Base-by-base conservation (phyloP, 73 alveolate species). In the Symbiodinium pilosum region DNA sequence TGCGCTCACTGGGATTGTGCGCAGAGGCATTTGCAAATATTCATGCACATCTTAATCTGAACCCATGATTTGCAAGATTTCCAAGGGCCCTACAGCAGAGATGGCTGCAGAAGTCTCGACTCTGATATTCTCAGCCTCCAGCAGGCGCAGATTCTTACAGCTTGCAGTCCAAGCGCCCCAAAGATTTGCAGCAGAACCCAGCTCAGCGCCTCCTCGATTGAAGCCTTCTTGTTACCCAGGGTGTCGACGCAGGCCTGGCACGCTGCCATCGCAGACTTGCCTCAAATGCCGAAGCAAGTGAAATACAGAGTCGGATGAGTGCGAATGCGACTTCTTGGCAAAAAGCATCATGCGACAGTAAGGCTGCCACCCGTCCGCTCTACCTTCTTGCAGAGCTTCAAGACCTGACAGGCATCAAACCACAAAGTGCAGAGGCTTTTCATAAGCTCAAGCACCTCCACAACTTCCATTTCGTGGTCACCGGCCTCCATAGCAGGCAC, bases 321-420 rank as follows among this genome's bases (percentile, higher is more conserved):
- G n/a, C n/a, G n/a, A n/a, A n/a, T n/a, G n/a, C n/a, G n/a, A n/a
- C n/a, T n/a, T n/a, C n/a, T n/a, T n/a, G n/a, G n/a, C n/a, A n/a
- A n/a, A n/a, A n/a, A n/a, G n/a, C n/a, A n/a, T n/a, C n/a, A n/a
- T n/a, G n/a, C n/a, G n/a, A n/a, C n/a, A n/a, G n/a, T n/a, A 14
- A 47, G 14, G 59, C 42, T 6, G 41, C 94, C 68, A 28, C 97
- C 95, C 5, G 87, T 71, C 75, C 81, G 77, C 88, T 91, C 97
- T 30, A 91, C 97, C 88, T 68, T 91, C 40, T 86, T n/a, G 97
- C 97, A 91, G 75, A 91, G 51, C 97, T 91, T 91, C 83, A 91
- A n/a, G 71, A 91, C 97, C 97, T 91, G 56, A 26, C n/a, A 85
- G 24, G n/a, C 30, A 51, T 18, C 21, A 38, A 32, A 0, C 40